phyloP scores from a whole-genome alignment of 2,329 filamentous ascomycete genomes.

The Hymenoscyphus infarciens region DNA sequence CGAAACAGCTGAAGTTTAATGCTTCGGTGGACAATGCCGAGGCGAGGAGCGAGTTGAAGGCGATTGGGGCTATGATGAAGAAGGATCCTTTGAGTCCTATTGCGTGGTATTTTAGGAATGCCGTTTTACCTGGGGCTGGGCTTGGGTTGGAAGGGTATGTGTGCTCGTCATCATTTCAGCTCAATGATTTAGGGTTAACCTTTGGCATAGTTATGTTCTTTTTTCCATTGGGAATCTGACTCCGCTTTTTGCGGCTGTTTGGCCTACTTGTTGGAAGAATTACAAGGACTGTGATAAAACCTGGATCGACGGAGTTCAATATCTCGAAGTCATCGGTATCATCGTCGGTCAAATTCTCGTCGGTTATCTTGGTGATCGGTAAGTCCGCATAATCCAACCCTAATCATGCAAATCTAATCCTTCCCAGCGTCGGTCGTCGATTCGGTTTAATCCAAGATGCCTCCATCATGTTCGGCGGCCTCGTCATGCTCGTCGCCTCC shows the following conservation, averaged over 20 bases:
- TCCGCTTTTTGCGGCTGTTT: slow-evolving; percentile 73
- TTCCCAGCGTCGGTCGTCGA: slow-evolving; percentile 75
- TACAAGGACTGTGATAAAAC: slow-evolving; percentile 66
- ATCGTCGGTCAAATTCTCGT: slow-evolving; percentile 90
- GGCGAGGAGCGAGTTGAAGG: slow-evolving; percentile 60
- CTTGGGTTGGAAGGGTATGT: slow-evolving; percentile 77
- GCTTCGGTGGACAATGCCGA: slow-evolving; percentile 68
- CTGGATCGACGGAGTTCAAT: slow-evolving; percentile 82
- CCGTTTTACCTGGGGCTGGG: slow-evolving; percentile 87
- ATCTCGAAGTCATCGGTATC: slow-evolving; percentile 91
- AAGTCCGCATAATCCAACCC: slow-evolving; percentile 32
- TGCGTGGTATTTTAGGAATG: slow-evolving; percentile 84
- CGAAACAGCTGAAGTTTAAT: slow-evolving; percentile 72
- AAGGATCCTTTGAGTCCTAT: slow-evolving; percentile 79
- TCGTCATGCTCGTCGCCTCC: slow-evolving; percentile 84
- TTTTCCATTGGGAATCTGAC: slow-evolving; percentile 95
- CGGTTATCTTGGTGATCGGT: slow-evolving; percentile 72
- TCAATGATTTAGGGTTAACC: slow-evolving; percentile 13
- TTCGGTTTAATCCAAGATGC: slow-evolving; percentile 97
- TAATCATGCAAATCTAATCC: slow-evolving; percentile 10
- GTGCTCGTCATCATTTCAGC: background rate
- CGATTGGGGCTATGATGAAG: slow-evolving; percentile 78
- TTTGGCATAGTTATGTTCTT: slow-evolving; percentile 69
- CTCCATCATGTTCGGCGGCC: slow-evolving; percentile 86
- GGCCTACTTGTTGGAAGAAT: slow-evolving; percentile 72